These are phyloP conservation scores for Graphilbum fragrans DNA, from an alignment of 2,329 filamentous ascomycete species.

Conservation along the genomic window DNA sequence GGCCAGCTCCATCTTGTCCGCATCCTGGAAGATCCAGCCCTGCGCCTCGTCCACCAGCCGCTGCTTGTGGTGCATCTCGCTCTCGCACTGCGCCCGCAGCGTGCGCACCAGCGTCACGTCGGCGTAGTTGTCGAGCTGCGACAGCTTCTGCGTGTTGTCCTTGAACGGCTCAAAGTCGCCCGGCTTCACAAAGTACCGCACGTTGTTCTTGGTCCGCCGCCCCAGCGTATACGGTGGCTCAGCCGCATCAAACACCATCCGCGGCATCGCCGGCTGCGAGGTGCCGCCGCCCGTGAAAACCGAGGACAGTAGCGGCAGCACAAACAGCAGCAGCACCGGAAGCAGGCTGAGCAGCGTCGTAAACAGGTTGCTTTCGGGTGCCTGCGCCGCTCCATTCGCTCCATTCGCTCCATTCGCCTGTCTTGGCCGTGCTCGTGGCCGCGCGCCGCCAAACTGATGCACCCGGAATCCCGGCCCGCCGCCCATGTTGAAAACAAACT, in stretches of 20 bases:
- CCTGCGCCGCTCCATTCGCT: slow-evolving; percentile 14
- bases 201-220: slow-evolving; percentile 57
- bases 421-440: slow-evolving; percentile 62
- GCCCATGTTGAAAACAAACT: slow-evolving; percentile 91
- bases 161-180: slow-evolving; percentile 38
- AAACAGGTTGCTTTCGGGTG: slow-evolving; percentile 37
- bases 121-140: slow-evolving; percentile 63
- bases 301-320: slow-evolving; percentile 72
- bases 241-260: slow-evolving; percentile 64
- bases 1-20: slow-evolving; percentile 65
- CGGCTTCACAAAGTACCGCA: slow-evolving; percentile 81
- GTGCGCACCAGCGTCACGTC: slow-evolving; percentile 60
- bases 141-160: slow-evolving; percentile 57
- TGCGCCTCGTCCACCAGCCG: slow-evolving; percentile 64
- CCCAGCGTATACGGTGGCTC: slow-evolving; percentile 60
- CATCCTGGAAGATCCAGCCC: slow-evolving; percentile 78
- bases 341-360: slow-evolving; percentile 61
- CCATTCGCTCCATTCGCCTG: slow-evolving; percentile 28
- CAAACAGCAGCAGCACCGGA: slow-evolving; percentile 78
- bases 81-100: slow-evolving; percentile 60
- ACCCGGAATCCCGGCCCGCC: slow-evolving; percentile 85
- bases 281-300: slow-evolving; percentile 51
- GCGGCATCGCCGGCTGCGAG: slow-evolving; percentile 45
- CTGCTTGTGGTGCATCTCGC: slow-evolving; percentile 54
- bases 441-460: slow-evolving; percentile 82